Evolutionary conservation across 495 filamentous ascomycete species (phyloP).

Genomic region (Penicillium lagena): DNA sequence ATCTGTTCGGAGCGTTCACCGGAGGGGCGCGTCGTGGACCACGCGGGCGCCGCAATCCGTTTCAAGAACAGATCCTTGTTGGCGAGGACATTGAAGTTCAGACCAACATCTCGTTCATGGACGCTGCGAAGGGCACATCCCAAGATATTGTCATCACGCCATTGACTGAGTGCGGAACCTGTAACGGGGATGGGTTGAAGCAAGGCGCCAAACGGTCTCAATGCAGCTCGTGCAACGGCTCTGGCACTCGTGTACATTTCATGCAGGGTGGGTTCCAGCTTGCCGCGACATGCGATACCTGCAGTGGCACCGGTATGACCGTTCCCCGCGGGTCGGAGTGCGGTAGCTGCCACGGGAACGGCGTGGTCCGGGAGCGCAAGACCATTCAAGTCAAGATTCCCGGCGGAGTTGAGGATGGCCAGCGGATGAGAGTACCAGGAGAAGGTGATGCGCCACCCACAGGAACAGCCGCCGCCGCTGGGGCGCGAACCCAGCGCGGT

Average conservation of each 20-base stretch:
- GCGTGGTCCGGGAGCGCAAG: conserved; percentile 70
- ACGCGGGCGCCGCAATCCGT: conserved; percentile 50
- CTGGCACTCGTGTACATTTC: conserved; percentile 78
- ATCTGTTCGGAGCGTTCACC: conserved; percentile 84
- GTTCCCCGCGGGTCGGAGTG: conserved; percentile 77
- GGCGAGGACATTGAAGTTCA: conserved; percentile 94
- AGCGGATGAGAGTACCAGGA: conserved; percentile 72
- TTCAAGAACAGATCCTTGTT: conserved; percentile 70
- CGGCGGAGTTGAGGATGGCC: conserved; percentile 90
- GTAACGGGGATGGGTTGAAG: conserved; percentile 78
- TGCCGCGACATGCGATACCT: conserved; percentile 77
- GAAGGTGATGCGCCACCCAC: conserved; percentile 83
- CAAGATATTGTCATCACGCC: conserved; percentile 77
- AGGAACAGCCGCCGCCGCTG: conserved; percentile 52
- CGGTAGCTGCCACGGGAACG: conserved; percentile 67
- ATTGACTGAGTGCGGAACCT: conserved; percentile 70
- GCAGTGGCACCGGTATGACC: conserved; percentile 65
- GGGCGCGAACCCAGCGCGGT: conserved; percentile 56
- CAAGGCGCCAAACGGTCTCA: conserved; percentile 61
- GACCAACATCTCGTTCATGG: conserved; percentile 87
- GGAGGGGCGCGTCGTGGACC: conserved; percentile 55
- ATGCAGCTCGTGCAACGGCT: conserved; percentile 78
- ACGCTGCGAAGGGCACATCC: conserved; percentile 80
- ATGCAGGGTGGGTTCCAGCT: conserved; percentile 94
- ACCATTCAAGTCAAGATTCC: conserved; percentile 85